These are phyloP conservation scores for Ascochyta pisi DNA, from an alignment of 2,329 filamentous ascomycete species.

Conservation along the genomic window DNA sequence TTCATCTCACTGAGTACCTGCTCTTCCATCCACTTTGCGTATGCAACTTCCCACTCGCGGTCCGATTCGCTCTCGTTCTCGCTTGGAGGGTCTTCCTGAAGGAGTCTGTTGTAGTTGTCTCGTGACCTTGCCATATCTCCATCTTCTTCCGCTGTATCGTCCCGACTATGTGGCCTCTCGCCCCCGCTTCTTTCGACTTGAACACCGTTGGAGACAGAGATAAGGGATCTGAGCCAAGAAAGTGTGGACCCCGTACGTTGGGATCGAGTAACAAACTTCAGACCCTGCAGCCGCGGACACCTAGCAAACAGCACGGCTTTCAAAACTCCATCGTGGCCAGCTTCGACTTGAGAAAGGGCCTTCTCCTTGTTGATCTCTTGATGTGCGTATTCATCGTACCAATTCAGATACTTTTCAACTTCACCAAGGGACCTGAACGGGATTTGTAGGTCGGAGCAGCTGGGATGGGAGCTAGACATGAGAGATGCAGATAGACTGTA, in stretches of 20 bases:
- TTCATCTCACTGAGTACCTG: not conserved
- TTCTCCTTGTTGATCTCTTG: not conserved
- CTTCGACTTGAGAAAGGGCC: not conserved
- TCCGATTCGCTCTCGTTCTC: not conserved
- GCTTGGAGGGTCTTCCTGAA: not conserved
- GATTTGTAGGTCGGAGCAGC: not conserved
- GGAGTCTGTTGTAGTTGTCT: too few relatives aligned
- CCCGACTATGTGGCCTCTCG: not conserved
- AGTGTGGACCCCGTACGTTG: not conserved
- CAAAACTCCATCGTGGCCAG: constrained; percentile 6
- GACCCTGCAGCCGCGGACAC: not conserved
- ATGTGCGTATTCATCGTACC: not conserved
- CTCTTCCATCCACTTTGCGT: not conserved
- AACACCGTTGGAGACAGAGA: not conserved
- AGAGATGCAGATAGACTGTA: not conserved
- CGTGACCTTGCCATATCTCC: too few relatives aligned
- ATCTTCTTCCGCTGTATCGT: not conserved
- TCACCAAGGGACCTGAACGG: not conserved
- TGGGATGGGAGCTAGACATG: too few relatives aligned
- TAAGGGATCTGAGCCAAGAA: not conserved
- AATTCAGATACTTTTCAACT: not conserved
- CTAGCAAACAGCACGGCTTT: constrained; percentile 12
- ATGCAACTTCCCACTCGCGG: not conserved
- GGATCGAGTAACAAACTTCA: constrained; percentile 1
- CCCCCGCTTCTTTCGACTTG: not conserved